These are phyloP conservation scores for Candolleomyces efflorescens DNA, from an alignment of 768 basidiomycete species.

Conservation along the genomic window DNA sequence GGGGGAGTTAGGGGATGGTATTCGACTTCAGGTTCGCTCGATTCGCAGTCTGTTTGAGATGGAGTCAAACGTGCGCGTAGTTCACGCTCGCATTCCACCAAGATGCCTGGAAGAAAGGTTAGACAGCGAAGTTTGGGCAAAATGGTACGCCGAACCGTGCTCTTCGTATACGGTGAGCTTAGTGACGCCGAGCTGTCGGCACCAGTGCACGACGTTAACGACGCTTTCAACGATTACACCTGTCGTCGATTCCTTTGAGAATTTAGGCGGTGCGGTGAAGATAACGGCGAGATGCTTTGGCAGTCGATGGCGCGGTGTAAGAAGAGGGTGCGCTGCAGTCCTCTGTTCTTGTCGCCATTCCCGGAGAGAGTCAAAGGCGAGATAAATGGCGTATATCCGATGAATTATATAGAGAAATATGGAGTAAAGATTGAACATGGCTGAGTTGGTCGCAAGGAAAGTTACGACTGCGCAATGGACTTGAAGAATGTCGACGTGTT, in stretches of 20 bases:
- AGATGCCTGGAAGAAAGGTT: conserved; percentile 28
- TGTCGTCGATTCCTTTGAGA: conserved; percentile 31
- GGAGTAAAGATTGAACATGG: conserved; percentile 46
- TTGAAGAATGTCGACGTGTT: conserved; percentile 15
- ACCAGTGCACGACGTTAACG: conserved; percentile 54
- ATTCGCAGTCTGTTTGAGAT: conserved; percentile 9
- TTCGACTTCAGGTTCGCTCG: conserved; percentile 52
- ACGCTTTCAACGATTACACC: conserved; percentile 49
- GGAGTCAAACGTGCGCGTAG: conserved; percentile 33
- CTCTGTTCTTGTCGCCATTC: conserved; percentile 24
- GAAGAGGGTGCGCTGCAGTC: conserved; percentile 43
- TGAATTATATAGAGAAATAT: conserved; percentile 55
- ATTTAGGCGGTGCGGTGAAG: conserved; percentile 43
- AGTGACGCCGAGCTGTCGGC: conserved; percentile 54
- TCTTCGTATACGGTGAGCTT: conserved; percentile 71
- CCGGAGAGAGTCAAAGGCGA: conserved; percentile 37
- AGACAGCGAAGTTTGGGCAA: background rate
- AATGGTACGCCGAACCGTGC: conserved; percentile 40
- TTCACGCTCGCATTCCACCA: conserved; percentile 34
- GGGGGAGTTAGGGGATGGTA: conserved; percentile 75
- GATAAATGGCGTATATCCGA: conserved; percentile 44
- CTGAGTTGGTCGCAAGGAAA: conserved; percentile 1
- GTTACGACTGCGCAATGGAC: conserved; percentile 5
- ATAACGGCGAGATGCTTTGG: conserved; percentile 68
- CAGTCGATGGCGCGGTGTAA: conserved; percentile 47